Evolutionary conservation across 352 stramenopile species (phyloP).

Genomic region (Phytopythium ostracodes): DNA sequence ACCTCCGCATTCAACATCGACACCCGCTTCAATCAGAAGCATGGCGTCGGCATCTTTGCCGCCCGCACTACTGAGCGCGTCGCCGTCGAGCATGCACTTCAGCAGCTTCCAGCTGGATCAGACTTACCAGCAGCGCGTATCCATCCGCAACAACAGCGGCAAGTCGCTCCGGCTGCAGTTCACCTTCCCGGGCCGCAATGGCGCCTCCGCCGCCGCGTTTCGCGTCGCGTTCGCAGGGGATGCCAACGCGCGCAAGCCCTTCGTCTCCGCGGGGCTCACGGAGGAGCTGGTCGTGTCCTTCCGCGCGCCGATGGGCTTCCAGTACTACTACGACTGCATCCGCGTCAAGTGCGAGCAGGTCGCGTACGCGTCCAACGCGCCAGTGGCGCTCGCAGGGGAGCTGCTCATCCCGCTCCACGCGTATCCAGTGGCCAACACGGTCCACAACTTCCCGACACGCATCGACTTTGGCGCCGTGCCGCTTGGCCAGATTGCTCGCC

Average conservation of each 20-base stretch:
- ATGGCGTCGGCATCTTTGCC: neutral
- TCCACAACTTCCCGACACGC: conserved; percentile 53
- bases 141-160: conserved; percentile 72
- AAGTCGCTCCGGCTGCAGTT: conserved; percentile 74
- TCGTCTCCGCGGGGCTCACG: conserved; percentile 67
- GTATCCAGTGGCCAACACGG: conserved; percentile 83
- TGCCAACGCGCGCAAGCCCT: conserved; percentile 41
- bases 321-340: conserved; percentile 90
- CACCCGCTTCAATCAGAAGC: too few relatives aligned
- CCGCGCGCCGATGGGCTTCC: conserved; percentile 48
- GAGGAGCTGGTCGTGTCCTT: conserved; percentile 83
- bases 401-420: conserved; percentile 80
- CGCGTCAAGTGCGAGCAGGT: conserved; percentile 71
- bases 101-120: conserved; percentile 72
- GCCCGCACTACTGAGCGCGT: conserved; percentile 31
- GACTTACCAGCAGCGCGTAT: conserved; percentile 57
- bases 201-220: conserved; percentile 36
- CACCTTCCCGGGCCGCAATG: conserved; percentile 27
- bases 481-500: conserved; percentile 35
- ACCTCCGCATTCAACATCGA: too few relatives aligned
- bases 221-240: conserved; percentile 34
- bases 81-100: conserved; percentile 83
- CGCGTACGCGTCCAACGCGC: conserved; percentile 53
- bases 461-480: conserved; percentile 83
- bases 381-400: conserved; percentile 27